Evolutionary conservation across 768 basidiomycete genomes (phyloP).

Genomic region (Rhodosporidiobolus odoratus): DNA sequence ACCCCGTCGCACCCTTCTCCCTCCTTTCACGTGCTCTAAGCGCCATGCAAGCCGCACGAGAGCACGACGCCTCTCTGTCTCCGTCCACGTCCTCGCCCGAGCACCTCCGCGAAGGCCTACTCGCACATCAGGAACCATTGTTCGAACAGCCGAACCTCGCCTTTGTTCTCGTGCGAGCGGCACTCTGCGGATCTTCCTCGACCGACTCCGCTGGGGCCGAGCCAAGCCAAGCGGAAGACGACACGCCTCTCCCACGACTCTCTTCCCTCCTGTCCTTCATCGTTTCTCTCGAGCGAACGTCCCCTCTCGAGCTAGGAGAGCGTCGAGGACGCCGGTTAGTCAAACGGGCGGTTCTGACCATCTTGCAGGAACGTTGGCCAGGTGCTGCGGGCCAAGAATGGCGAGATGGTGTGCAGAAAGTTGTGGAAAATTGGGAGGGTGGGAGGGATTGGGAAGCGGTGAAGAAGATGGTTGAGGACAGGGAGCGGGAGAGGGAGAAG

Average conservation of each 20-base stretch:
- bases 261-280: constrained; percentile 32
- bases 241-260: neutral
- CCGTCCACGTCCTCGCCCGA: neutral
- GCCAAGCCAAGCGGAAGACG: neutral
- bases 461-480: neutral
- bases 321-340: neutral
- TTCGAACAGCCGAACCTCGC: neutral
- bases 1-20: neutral
- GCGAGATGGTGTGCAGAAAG: neutral
- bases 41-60: neutral
- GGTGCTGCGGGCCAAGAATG: neutral
- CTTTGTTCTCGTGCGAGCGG: neutral
- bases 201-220: neutral
- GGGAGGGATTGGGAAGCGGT: neutral
- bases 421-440: neutral
- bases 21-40: neutral
- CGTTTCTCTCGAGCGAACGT: neutral
- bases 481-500: neutral
- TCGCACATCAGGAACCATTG: neutral
- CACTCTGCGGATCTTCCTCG: neutral
- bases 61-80: neutral
- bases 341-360: neutral
- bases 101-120: neutral
- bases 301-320: neutral
- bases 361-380: neutral